Base-by-base conservation (phyloP, 441 rosid genomes). In the Sinapis alba region DNA sequence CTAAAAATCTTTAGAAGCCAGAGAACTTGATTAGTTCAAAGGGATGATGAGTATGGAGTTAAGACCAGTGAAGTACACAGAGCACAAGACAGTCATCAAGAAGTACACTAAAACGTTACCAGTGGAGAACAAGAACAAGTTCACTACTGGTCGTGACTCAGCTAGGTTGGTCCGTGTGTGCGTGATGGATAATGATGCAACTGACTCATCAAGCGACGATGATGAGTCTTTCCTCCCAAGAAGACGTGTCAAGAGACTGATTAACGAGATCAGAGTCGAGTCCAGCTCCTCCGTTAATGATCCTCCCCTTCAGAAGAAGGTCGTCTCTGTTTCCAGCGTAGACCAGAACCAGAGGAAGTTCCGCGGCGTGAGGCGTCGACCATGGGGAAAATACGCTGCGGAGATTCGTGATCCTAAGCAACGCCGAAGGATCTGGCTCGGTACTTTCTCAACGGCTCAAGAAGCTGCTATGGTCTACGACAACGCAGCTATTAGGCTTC, bases 351-450 rank as follows among this genome's bases (percentile, higher is more conserved):
- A 65, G 27, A 85, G 73, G 69, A 93, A 93, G 90, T 93, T 85
- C 56, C 85, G 98, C 2, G 98, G 97, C 2, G 98, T 93, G 1
- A 69, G 98, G 23, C 92, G 84, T 78, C 83, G 98, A 76, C 97
- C 97, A 0, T 93, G 98, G 98, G 98, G 98, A 0, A 90, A 88
- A 78, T 93, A 90, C 88, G 98, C 98, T 0, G 98, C 98, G 2
- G 98, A 93, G 91, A 93, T 93, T 80, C 85, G 98, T 13, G 98
- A 93, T 82, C 97, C 98, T 0, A 89, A 78, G 4, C 81, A 79
- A 57, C 90, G 96, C 34, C 87, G 83, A 4, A 79, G 98, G 70
- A 79, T 89, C 13, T 93, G 98, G 98, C 65, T 93, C 27, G 98
- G 98, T 6, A 93, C 98, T 18, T 93, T 83, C 58, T 83, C 89